Evolutionary conservation across 1,139 yeast genomes (phyloP).

Genomic region (Diutina neorugosa): DNA sequence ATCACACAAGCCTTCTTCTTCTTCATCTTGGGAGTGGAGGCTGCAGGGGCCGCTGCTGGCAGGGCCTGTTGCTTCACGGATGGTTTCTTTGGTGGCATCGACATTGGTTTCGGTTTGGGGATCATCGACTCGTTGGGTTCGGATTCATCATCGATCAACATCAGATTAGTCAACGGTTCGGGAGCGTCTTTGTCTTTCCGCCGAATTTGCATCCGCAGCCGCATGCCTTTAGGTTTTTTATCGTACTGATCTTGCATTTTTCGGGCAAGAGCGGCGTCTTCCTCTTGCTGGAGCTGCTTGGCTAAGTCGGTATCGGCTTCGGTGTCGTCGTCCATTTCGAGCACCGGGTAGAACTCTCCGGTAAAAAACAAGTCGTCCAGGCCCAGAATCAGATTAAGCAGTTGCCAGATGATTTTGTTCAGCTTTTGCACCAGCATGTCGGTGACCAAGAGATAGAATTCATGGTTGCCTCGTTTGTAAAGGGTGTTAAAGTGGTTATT

Average conservation of each 20-base stretch:
- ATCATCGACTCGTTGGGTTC: neutral
- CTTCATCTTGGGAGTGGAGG: neutral
- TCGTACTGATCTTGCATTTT: slow-evolving; percentile 20
- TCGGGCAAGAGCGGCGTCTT: slow-evolving; percentile 44
- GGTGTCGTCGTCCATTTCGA: slow-evolving; percentile 8
- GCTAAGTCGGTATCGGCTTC: slow-evolving; percentile 30
- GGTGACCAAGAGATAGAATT: slow-evolving; percentile 53
- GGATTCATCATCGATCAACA: neutral
- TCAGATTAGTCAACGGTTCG: neutral
- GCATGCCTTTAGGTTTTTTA: neutral
- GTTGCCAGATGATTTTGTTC: slow-evolving; percentile 61
- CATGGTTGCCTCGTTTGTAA: slow-evolving; percentile 36
- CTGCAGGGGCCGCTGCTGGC: neutral
- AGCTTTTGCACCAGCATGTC: slow-evolving; percentile 50
- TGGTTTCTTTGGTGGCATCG: neutral
- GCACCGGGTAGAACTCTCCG: slow-evolving; percentile 40
- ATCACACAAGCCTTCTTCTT: neutral
- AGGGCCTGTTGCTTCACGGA: neutral
- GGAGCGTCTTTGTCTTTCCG: neutral
- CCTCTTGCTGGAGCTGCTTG: slow-evolving; percentile 46
- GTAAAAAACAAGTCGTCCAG: slow-evolving; percentile 53
- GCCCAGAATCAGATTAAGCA: slow-evolving; percentile 55
- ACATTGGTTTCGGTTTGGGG: neutral
- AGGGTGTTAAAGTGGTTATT: slow-evolving; percentile 78
- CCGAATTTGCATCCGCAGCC: neutral